Evolutionary conservation across 345 rosid species (phyloP), one percentile per base, ranked within the genome.

Genomic region (Nasturtium officinale): DNA sequence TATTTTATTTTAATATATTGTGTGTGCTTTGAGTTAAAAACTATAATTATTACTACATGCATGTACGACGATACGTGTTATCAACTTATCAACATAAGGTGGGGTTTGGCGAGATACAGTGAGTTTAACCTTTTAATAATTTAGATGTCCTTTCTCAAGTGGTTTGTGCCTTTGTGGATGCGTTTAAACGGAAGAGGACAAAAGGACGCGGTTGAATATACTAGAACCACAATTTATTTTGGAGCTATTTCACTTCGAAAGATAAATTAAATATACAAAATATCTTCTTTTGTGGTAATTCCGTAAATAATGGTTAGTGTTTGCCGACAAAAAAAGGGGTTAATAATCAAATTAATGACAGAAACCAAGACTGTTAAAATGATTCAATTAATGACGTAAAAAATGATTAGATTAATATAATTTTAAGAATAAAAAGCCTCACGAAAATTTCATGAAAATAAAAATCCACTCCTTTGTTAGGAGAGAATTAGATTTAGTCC

Each of bases 11-110:
- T 21, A 48, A 17, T 18, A 25, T 33, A 30, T 38, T 70, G 38
- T 25, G 13, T 47, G 23, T 21, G 15, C 8, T 51, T 9, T 32
- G 9, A 2, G 7, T 48, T 33, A 26, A 51, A 43, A 71, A 23
- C n/a, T 26, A 7, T 71, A 23, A 25, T 48, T 60, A 25, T 18
- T 48, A 48, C 3, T 0, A 9, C 77, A 56, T 57, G 66, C 72
- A 65, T 37, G 18, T 46, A 73, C 40, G 65, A n/a, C 6, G 63
- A 17, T 51, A 61, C 72, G 72, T 74, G 67, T 23, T 23, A 23
- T 23, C 25, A 23, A 23, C 25, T 42, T 42, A 42, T 15, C 47
- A 42, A 42, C 6, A 12, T 42, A 40, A 2, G 16, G 10, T 10
- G 3, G 38, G 38, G 3, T 37, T 37, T 37, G 42, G 42, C 42